phyloP scores from a whole-genome alignment of 345 rosid genomes.

The Psidium guajava region DNA sequence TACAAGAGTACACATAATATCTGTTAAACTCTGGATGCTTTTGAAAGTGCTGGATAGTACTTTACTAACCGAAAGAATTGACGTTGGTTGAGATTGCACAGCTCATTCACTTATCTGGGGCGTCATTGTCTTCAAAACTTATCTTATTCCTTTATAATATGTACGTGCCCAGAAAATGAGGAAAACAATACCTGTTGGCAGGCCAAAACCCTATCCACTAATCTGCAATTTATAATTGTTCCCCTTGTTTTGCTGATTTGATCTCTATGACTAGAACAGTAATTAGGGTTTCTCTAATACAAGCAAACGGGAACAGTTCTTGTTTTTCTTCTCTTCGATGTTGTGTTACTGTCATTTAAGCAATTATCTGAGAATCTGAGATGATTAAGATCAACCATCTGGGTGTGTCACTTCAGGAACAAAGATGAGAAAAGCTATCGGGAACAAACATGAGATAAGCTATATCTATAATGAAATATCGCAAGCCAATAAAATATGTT shows the following conservation, averaged over 20 bases:
- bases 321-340: background rate
- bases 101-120: background rate
- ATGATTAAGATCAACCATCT: background rate
- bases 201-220: background rate
- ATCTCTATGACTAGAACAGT: background rate
- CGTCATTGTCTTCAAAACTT: background rate
- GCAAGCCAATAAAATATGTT: background rate
- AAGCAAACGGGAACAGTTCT: background rate
- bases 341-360: background rate
- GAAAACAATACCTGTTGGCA: background rate
- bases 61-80: background rate
- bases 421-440: background rate
- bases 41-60: background rate
- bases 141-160: background rate
- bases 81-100: background rate
- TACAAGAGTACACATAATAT: background rate
- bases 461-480: background rate
- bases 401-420: background rate
- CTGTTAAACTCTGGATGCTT: background rate
- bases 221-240: background rate
- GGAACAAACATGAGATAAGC: background rate
- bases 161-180: background rate
- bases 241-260: background rate
- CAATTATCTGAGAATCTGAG: background rate
- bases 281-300: background rate